A percentile compares a stretch with the other conserved stretches of the same genome.
Conservation (phyloP, 306 rosid genomes). For the Psophocarpus tetragonolobus region DNA sequence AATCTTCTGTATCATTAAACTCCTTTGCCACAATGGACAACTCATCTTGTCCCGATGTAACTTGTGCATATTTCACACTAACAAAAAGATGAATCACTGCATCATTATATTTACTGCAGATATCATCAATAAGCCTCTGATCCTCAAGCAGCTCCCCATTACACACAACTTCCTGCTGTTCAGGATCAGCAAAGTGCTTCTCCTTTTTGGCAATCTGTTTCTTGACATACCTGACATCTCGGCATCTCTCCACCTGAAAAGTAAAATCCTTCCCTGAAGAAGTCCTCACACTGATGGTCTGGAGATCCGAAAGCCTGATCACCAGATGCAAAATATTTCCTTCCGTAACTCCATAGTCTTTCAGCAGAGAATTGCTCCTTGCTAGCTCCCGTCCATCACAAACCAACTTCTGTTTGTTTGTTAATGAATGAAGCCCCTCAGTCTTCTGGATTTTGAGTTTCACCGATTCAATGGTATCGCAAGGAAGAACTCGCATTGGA, state of each 20-base stretch:
- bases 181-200: constrained; percentile 67
- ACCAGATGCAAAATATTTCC: constrained; percentile 93
- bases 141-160: constrained; percentile 79
- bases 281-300: constrained; percentile 69
- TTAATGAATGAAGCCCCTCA: constrained; percentile 66
- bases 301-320: constrained; percentile 76
- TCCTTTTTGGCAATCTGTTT: constrained; percentile 69
- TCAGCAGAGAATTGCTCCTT: constrained; percentile 68
- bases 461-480: constrained; percentile 82
- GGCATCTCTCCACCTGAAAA: constrained; percentile 74
- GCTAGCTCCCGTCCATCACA: constrained; percentile 90
- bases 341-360: constrained; percentile 79
- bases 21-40: constrained; percentile 64
- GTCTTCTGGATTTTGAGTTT: constrained; percentile 71
- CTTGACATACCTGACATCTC: constrained; percentile 80
- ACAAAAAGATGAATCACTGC: constrained; percentile 74
- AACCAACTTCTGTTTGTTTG: constrained; percentile 81
- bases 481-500: constrained; percentile 70
- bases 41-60: constrained; percentile 63
- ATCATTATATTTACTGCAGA: constrained; percentile 64
- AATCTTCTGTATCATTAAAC: constrained; percentile 38
- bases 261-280: constrained; percentile 65
- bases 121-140: constrained; percentile 75
- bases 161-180: constrained; percentile 77
- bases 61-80: constrained; percentile 63